Evolutionary conservation across 768 basidiomycete species (phyloP), one percentile per base, ranked within the genome.

Genomic region (Pseudohyphozyma bogoriensis): DNA sequence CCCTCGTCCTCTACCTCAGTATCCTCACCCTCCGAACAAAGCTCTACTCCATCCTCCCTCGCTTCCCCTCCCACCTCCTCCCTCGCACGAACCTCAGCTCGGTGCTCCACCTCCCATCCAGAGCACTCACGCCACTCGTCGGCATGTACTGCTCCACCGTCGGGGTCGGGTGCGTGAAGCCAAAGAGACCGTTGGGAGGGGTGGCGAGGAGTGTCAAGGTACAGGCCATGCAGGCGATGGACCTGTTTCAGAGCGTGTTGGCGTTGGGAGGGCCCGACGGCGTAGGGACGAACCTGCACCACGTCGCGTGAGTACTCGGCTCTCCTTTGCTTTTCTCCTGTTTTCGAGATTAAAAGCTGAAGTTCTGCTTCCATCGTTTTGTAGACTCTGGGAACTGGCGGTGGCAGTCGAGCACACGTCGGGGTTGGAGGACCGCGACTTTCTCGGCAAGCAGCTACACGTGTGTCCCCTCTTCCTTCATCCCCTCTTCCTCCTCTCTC

Each of bases 311-410:
- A 36, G 64, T 47, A 10, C 26, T 5, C n/a, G 2, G 28, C 13
- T 29, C 36, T 10, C 18, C 10, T 33, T 32, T 4, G n/a, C n/a
- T n/a, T n/a, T n/a, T n/a, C 8, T 20, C 28, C 18, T 35, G 46
- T 51, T 16, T 18, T 11, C 10, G 28, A 9, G 33, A 20, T 13
- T 36, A 29, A 42, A 24, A 11, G n/a, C 31, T 45, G 18, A 26
- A 20, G 10, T 22, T 31, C 28, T 11, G 15, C 33, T 18, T 9
- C 3, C 40, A n/a, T n/a, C n/a, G n/a, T n/a, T n/a, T n/a, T n/a
- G 31, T 52, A 62, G 60, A 39, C 58, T 66, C 45, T 72, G 71
- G 71, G 70, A 71, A 52, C 57, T 72, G 5, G 63, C 69, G 16
- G 64, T 69, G 13, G 68, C 70, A 7, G 69, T 72, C n/a, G 51